These are phyloP conservation scores for Hysterangium stoloniferum DNA, from an alignment of 768 basidiomycete genomes.

Conservation along the genomic window DNA sequence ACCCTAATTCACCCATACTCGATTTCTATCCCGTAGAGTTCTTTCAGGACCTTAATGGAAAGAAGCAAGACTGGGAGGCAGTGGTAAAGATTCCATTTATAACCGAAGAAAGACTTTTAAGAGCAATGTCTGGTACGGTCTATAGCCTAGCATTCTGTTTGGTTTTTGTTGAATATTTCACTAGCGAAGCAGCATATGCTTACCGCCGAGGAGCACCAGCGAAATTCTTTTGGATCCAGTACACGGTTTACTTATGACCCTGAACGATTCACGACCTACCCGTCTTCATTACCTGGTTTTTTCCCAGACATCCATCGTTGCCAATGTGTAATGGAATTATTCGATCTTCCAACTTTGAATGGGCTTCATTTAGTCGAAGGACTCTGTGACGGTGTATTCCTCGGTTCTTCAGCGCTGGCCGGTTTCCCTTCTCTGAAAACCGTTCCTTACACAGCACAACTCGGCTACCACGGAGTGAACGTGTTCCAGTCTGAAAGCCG, in stretches of 20 bases:
- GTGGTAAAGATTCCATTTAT: slow-evolving; percentile 99
- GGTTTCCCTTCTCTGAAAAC: slow-evolving; percentile 97
- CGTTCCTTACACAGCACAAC: slow-evolving; percentile 62
- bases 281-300: slow-evolving; percentile 90
- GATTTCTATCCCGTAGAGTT: slow-evolving; percentile 94
- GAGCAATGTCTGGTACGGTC: slow-evolving; percentile 71
- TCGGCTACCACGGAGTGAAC: slow-evolving; percentile 87
- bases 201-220: slow-evolving; percentile 59
- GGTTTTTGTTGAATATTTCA: slow-evolving; percentile 2
- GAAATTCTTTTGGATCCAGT: slow-evolving; percentile 77
- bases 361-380: slow-evolving; percentile 84
- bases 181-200: slow-evolving; percentile 74
- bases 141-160: background rate
- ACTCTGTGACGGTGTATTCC: slow-evolving; percentile 79
- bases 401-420: slow-evolving; percentile 80
- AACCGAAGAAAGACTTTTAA: slow-evolving; percentile 65
- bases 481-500: slow-evolving; percentile 85
- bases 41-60: slow-evolving; percentile 91
- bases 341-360: slow-evolving; percentile 78
- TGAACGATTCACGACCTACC: slow-evolving; percentile 58
- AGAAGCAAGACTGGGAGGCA: slow-evolving; percentile 98
- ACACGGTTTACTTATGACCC: slow-evolving; percentile 70
- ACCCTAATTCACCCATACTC: slow-evolving; percentile 74
- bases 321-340: slow-evolving; percentile 71
- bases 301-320: slow-evolving; percentile 85